Evolutionary conservation across 331 rosid species (phyloP).

Genomic region (Rhamnella rubrinervis): DNA sequence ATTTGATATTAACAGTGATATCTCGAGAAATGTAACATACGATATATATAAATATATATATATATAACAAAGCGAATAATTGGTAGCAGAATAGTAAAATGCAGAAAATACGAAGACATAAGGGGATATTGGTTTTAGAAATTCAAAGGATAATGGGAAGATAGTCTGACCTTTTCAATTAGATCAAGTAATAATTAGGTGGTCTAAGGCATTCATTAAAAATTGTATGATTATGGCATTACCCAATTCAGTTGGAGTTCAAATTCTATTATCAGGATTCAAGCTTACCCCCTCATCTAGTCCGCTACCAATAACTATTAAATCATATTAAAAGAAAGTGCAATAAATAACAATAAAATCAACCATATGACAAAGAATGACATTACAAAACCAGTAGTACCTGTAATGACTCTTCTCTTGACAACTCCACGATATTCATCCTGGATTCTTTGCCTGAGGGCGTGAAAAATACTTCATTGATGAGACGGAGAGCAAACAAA

Average conservation of each 20-base stretch:
- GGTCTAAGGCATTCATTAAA: too few relatives aligned
- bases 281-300: too few relatives aligned
- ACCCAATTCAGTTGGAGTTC: too few relatives aligned
- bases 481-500: slow-evolving; percentile 28
- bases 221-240: too few relatives aligned
- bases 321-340: too few relatives aligned
- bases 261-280: too few relatives aligned
- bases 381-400: too few relatives aligned
- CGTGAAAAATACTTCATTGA: slow-evolving; percentile 38
- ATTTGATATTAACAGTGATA: slow-evolving; percentile 8
- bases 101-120: background rate
- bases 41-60: too few relatives aligned
- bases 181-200: background rate
- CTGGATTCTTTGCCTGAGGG: slow-evolving; percentile 89
- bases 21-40: background rate
- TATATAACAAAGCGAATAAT: too few relatives aligned
- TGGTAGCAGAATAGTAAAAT: background rate
- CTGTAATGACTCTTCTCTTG: slow-evolving; percentile 90
- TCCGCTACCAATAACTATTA: too few relatives aligned
- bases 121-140: background rate
- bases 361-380: too few relatives aligned
- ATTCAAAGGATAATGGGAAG: background rate
- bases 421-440: slow-evolving; percentile 99
- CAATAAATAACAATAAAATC: too few relatives aligned
- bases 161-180: background rate